Conservation (phyloP, 371 early-diverging fungal species). For the Hamiltosporidium tvaerminnensis region DNA sequence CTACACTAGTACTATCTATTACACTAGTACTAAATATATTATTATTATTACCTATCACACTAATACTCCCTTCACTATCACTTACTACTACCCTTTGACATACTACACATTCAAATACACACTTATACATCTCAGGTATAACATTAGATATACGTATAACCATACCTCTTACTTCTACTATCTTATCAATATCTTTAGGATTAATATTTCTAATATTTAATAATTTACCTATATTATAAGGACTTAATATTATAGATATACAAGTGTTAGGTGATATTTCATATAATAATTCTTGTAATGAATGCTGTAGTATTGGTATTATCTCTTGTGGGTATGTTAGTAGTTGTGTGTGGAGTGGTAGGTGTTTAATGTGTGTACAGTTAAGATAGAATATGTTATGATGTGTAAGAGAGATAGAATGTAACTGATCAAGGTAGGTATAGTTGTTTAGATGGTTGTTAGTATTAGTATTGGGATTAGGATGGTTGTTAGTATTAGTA, state of each 20-base stretch:
- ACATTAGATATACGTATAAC: conserved; percentile 73
- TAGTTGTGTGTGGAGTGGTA: conserved; percentile 67
- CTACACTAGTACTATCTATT: background rate
- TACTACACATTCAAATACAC: conserved; percentile 45
- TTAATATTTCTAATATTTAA: conserved; percentile 81
- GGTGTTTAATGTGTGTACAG: no score
- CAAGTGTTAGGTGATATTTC: conserved; percentile 57
- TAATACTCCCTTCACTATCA: background rate
- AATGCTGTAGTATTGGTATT: conserved; percentile 75
- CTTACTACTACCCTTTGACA: conserved; percentile 30
- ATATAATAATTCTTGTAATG: conserved; percentile 62
- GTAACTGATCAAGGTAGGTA: no score
- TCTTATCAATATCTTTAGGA: conserved; percentile 82
- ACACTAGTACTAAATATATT: background rate
- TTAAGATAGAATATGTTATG: background rate
- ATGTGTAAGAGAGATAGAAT: conserved; percentile 17
- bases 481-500: conserved; percentile 9
- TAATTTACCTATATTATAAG: conserved; percentile 63
- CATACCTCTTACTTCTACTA: conserved; percentile 81
- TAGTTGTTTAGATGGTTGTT: background rate
- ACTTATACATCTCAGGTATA: conserved; percentile 64
- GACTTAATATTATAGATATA: conserved; percentile 60
- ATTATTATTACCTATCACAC: background rate
- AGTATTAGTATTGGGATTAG: background rate
- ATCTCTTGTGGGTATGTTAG: conserved; percentile 88